These are phyloP conservation scores for Leccinum olivaceopallidum DNA, from an alignment of 768 basidiomycete species.

Conservation along the genomic window DNA sequence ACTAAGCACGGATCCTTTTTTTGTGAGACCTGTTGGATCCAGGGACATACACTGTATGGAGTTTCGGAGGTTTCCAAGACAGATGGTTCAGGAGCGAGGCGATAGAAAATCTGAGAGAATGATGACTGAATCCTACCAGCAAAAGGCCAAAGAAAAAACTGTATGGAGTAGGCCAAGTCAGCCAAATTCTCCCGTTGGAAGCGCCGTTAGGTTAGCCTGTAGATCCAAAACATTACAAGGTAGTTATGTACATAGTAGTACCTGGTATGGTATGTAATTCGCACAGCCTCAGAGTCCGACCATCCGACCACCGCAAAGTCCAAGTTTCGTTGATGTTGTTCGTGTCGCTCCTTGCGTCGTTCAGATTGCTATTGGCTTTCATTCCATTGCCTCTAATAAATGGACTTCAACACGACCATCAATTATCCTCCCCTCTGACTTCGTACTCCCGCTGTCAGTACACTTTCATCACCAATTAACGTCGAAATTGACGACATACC, in stretches of 20 bases:
- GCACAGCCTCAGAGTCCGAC: background rate
- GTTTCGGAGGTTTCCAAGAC: background rate
- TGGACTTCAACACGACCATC: conserved; percentile 65
- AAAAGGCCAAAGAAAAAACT: background rate
- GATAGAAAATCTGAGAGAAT: background rate
- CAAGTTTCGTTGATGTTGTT: conserved; percentile 3
- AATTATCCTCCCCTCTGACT: conserved; percentile 80
- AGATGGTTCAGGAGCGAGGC: background rate
- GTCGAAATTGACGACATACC: background rate
- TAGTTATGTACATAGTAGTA: background rate
- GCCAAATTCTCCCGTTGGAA: background rate
- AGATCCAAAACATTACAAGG: background rate
- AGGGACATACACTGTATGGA: background rate
- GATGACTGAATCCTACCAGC: background rate
- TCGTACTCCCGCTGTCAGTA: conserved; percentile 73
- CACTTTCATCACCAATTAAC: background rate
- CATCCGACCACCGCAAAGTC: background rate
- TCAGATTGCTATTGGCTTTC: conserved; percentile 54
- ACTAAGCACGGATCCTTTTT: background rate
- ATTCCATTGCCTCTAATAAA: conserved; percentile 44
- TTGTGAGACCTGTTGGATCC: background rate
- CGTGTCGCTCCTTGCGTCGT: conserved; percentile 45
- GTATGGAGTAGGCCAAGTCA: background rate
- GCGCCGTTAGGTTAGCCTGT: no score
- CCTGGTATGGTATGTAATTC: background rate